Percentiles rank a stretch among this genome's conserved stretches.
phyloP scores from a whole-genome alignment of 495 filamentous ascomycete genomes.

The Hypoxylon subgilvum region DNA sequence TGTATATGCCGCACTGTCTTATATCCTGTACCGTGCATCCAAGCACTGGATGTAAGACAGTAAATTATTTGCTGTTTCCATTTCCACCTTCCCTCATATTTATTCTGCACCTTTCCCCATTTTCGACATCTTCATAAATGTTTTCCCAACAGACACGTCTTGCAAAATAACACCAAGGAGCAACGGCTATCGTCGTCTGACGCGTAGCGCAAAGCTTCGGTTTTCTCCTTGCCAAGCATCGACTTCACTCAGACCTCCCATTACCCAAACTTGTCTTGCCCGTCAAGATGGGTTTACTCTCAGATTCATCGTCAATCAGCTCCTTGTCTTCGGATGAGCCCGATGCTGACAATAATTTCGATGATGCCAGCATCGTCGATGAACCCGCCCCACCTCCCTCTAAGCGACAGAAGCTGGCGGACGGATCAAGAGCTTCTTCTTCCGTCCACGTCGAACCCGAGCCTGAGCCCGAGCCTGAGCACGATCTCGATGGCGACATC shows the following conservation, averaged over 20 bases:
- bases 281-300: slow-evolving; percentile 40
- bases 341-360: slow-evolving; percentile 56
- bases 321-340: slow-evolving; percentile 53
- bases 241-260: too few relatives aligned
- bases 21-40: neutral
- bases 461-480: slow-evolving; percentile 44
- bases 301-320: slow-evolving; percentile 42
- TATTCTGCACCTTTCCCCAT: neutral
- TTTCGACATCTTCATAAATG: neutral
- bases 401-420: slow-evolving; percentile 57
- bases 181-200: too few relatives aligned
- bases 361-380: slow-evolving; percentile 48
- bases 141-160: too few relatives aligned
- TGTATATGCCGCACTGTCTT: too few relatives aligned
- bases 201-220: too few relatives aligned
- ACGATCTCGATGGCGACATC: slow-evolving; percentile 62
- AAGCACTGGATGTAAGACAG: too few relatives aligned
- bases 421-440: slow-evolving; percentile 53
- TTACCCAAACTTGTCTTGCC: too few relatives aligned
- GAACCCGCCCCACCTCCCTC: slow-evolving; percentile 49
- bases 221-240: neutral
- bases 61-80: neutral
- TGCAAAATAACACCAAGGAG: too few relatives aligned
- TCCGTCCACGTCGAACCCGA: slow-evolving; percentile 53
- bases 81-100: neutral